Evolutionary conservation across 345 rosid species (phyloP), one percentile per base, ranked within the genome.

Genomic region (Geranium rotundifolium): DNA sequence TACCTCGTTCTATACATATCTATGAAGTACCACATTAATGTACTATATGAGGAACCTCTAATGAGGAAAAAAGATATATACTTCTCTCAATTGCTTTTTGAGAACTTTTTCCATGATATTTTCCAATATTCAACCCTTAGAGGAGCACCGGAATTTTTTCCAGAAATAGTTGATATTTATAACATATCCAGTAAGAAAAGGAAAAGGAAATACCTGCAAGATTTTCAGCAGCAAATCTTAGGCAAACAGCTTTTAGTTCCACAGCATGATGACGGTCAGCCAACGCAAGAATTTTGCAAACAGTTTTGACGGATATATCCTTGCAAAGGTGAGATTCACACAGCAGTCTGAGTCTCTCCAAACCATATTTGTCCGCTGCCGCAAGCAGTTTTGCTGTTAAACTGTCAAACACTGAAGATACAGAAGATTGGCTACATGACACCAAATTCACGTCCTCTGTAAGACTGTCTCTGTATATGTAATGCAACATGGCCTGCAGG

Each of bases 241-340:
- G 75, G 80, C 86, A 84, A 61, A 82, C 81, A 60, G 79, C 67
- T 71, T 78, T 84, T 57, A 82, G 64, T 60, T 82, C 81, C 29
- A 60, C 67, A 12, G 87, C 90, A 61, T 80, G 87, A 74, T 75
- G 64, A 56, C 73, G 62, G 20, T 85, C 87, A 4, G 90, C 87
- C 82, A 85, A 69, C 54, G 85, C 73, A 50, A 85, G 72, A 39
- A 80, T 72, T 69, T 69, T 73, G 62, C 79, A 72, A 13, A 82
- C 90, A 56, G 84, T 75, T 57, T 67, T 59, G 54, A 82, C 79
- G 18, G 87, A 80, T 63, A 84, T 72, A 65, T 71, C 79, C 77
- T 78, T 82, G 79, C 89, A 82, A 55, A 84, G 80, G 67, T 58
- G 76, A 59, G 86, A 78, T 65, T 77, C 86, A 8, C 89, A 81